These are phyloP conservation scores for Solanum pinnatisectum DNA, from an alignment of 257 asterid species.

Conservation along the genomic window DNA sequence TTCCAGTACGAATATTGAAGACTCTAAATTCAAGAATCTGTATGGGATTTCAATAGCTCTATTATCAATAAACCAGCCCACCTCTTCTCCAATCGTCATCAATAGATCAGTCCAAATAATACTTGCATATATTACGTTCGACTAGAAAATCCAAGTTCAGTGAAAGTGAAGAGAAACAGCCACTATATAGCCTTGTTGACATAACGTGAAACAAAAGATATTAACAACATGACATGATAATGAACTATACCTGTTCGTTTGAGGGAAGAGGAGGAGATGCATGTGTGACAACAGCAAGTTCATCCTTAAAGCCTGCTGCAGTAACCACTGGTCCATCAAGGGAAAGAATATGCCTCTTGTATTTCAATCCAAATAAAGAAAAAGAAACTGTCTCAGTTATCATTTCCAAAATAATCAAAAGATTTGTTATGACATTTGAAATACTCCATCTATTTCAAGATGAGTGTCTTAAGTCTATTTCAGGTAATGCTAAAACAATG, in stretches of 20 bases:
- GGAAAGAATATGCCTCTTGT: conserved; percentile 56
- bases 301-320: conserved; percentile 78
- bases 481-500: neutral
- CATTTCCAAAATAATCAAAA: neutral
- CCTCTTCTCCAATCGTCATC: neutral
- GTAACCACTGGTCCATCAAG: conserved; percentile 96
- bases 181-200: neutral
- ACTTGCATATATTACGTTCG: neutral
- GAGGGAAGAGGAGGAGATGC: conserved; percentile 76
- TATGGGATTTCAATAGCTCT: neutral
- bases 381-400: neutral
- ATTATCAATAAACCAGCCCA: neutral
- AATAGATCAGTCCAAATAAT: neutral
- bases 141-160: neutral
- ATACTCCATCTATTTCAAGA: neutral
- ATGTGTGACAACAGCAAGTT: conserved; percentile 81
- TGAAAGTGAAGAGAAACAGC: neutral
- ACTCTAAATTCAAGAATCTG: conserved; percentile 91
- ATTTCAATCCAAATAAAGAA: conserved; percentile 11
- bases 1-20: conserved; percentile 44
- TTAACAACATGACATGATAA: neutral
- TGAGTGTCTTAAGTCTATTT: neutral
- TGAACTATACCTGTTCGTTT: conserved; percentile 62
- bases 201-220: neutral
- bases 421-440: neutral